phyloP scores from a whole-genome alignment of 306 rosid species.

The Lagenaria siceraria region DNA sequence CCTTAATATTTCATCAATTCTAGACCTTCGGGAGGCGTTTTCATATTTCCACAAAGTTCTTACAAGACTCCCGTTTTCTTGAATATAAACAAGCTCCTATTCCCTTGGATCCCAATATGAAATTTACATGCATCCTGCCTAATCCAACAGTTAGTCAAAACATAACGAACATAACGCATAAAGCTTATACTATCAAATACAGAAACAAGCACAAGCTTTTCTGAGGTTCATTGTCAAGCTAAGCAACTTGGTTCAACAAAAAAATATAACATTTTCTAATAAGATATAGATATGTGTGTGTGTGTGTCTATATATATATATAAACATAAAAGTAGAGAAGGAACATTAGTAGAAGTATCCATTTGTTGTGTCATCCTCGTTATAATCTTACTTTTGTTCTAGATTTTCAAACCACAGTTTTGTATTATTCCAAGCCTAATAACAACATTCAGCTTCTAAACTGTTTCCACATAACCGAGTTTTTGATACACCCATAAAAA shows the following conservation, averaged over 20 bases:
- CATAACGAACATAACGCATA: no score
- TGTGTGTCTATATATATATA: background rate
- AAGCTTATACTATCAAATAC: no score
- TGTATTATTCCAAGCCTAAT: slow-evolving; percentile 6
- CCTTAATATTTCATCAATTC: no score
- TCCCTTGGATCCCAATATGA: no score
- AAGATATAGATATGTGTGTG: no score
- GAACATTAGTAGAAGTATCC: background rate
- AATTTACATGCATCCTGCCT: no score
- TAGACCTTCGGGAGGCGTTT: no score
- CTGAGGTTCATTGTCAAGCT: background rate
- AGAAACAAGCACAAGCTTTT: background rate
- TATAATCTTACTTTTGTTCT: background rate
- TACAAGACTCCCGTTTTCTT: no score
- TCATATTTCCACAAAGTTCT: no score
- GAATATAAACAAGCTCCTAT: no score
- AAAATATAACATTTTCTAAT: background rate
- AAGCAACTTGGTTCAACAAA: background rate
- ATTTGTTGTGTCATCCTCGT: background rate
- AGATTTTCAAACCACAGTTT: background rate
- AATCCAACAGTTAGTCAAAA: no score
- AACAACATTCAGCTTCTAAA: slow-evolving; percentile 6
- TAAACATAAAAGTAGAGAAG: background rate
- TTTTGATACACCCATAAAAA: background rate
- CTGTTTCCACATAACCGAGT: background rate